Evolutionary conservation across 2,329 filamentous ascomycete genomes (phyloP), one percentile per base, ranked within the genome.

Genomic region (Claviceps sp.): DNA sequence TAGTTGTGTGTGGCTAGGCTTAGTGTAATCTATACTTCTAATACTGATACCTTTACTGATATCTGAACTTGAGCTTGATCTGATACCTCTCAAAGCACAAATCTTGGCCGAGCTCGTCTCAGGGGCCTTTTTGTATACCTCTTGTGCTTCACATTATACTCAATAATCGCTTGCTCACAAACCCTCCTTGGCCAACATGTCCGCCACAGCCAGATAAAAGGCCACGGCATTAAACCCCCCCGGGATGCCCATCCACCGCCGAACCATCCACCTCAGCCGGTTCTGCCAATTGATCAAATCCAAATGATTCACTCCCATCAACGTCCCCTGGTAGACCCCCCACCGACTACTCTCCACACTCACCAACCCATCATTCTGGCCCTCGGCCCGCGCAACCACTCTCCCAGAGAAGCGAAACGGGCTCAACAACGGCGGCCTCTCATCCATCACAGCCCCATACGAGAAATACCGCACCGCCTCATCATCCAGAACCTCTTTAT

Each of bases 131-230:
- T 34, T 11, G 29, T 34, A 34, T 34, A 9, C 29, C 29, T 9
- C 9, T 16, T 40, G 38, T 17, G 38, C 14, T 8, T 40, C 7
- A 1, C 7, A 8, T 8, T 5, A 17, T 9, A 40, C n/a, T n/a
- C n/a, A 40, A 40, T 17, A 17, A 9, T 11, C 8, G 1, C 14
- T 36, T 8, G 3, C 14, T 46, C 45, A 72, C 17, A 70, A 54
- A 1, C 78, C 81, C 61, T 87, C 82, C 59, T 82, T 83, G 2
- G 84, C 81, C 48, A 88, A 68, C 83, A 86, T 87, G 60, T 86
- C 78, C 11, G 75, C 76, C 59, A 85, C 79, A 53, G 76, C 79
- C 2, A 84, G 71, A 58, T 85, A 85, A 59, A 85, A 83, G 0
- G 81, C 81, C 52, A 84, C 74, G 2, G 81, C 81, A 60, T 84